Conservation (phyloP, 2,329 filamentous ascomycete genomes). For the Penicillium vulpinum region DNA sequence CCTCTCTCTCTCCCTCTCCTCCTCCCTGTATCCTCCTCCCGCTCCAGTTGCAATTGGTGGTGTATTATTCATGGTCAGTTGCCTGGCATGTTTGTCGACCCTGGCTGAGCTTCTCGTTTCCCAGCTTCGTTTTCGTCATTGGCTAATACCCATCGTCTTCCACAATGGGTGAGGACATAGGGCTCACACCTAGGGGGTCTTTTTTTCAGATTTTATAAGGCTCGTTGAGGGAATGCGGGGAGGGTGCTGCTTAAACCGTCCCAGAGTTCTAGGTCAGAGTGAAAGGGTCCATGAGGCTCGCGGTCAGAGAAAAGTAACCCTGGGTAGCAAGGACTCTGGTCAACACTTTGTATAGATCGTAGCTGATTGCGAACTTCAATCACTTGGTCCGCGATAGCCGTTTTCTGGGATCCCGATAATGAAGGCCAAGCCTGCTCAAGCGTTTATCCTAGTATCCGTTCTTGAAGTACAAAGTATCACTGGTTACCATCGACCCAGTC, state of each 20-base stretch:
- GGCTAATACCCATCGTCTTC: too few relatives aligned
- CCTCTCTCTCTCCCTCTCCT: too few relatives aligned
- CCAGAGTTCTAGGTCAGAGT: constrained; percentile 20
- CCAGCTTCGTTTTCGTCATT: too few relatives aligned
- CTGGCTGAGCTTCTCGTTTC: too few relatives aligned
- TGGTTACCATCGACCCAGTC: neutral
- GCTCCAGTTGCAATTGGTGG: too few relatives aligned
- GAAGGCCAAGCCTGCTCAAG: neutral
- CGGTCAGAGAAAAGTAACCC: constrained; percentile 14
- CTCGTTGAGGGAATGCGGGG: constrained; percentile 9
- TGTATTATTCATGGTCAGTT: too few relatives aligned
- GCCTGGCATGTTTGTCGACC: too few relatives aligned
- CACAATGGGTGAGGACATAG: neutral
- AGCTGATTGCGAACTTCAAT: neutral
- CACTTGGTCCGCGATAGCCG: neutral
- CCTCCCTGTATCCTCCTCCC: too few relatives aligned
- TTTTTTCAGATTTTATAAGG: neutral
- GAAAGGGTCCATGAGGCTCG: constrained; percentile 16
- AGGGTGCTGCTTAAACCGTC: constrained; percentile 6
- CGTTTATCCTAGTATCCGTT: too few relatives aligned
- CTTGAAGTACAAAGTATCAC: neutral
- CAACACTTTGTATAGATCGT: neutral
- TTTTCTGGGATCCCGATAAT: neutral
- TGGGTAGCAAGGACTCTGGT: neutral
- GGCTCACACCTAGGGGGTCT: neutral